Percentiles rank a stretch among this genome's conserved stretches.
These are phyloP conservation scores for Stygiomarasmius scandens DNA, from an alignment of 1,284 basidiomycete genomes.

Conservation along the genomic window DNA sequence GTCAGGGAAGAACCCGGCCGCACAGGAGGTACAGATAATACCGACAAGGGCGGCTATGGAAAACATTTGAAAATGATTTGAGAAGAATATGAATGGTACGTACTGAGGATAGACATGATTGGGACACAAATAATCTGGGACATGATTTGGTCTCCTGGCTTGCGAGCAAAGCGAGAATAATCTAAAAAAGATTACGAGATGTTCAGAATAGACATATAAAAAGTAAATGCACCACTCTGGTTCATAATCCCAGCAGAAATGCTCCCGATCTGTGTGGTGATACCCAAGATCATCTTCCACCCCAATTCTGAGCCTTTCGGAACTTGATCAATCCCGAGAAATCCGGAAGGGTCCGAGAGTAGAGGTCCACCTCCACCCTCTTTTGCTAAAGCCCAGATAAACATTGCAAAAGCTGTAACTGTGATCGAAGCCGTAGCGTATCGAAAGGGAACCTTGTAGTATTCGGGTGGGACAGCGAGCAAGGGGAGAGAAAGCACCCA, in stretches of 20 bases:
- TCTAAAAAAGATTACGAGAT: background rate
- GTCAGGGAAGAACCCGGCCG: constrained; percentile 1
- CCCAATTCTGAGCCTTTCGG: background rate
- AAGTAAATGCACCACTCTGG: background rate
- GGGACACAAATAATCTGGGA: constrained; percentile 1
- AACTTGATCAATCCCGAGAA: background rate
- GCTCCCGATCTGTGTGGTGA: background rate
- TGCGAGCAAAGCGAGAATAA: background rate
- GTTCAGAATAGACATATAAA: background rate
- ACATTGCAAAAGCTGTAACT: background rate
- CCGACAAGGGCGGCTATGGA: background rate
- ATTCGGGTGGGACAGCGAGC: constrained; percentile 1
- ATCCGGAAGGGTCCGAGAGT: background rate
- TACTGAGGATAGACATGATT: background rate
- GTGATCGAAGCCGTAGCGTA: background rate
- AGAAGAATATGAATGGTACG: background rate
- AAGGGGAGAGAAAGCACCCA: background rate
- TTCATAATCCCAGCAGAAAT: constrained; percentile 2
- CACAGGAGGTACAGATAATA: constrained; percentile 1
- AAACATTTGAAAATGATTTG: background rate
- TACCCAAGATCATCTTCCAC: constrained; percentile 1
- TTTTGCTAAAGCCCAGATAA: background rate
- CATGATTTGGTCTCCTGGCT: background rate
- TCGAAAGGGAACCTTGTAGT: constrained; percentile 1
- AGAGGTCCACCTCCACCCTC: background rate